Evolutionary conservation across 139 green algal genomes (phyloP), one percentile per base, ranked within the genome.

Genomic region (Chlamydomonas eustigma): DNA sequence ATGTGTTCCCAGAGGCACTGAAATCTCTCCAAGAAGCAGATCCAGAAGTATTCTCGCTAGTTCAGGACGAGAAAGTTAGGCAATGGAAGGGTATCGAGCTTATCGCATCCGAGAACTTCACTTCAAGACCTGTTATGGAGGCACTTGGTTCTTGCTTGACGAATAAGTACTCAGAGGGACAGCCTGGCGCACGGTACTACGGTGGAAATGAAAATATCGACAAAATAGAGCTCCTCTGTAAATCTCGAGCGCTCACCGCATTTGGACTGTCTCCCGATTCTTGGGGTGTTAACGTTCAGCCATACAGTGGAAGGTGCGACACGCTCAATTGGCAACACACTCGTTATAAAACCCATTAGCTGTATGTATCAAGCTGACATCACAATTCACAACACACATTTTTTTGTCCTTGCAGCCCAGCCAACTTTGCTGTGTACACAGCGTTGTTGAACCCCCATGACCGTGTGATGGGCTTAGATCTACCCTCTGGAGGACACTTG

Each of bases 361-460:
- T n/a, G n/a, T n/a, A n/a, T n/a, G n/a, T n/a, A n/a, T n/a, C n/a
- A n/a, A n/a, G n/a, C n/a, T n/a, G n/a, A n/a, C n/a, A n/a, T n/a
- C n/a, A n/a, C n/a, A n/a, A n/a, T n/a, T n/a, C n/a, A n/a, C n/a
- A n/a, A n/a, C n/a, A n/a, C n/a, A n/a, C n/a, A n/a, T n/a, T n/a
- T n/a, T n/a, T n/a, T n/a, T n/a, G n/a, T n/a, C n/a, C 44, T 12
- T 52, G 78, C 86, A 92, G 88, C 69, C 94, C 95, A n/a, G 95
- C 95, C 39, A 99, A 99, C 85, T 97, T 98, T 85, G 95, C 95
- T 0, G 95, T 98, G 2, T 99, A 98, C 92, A 98, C 94, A 36
- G 96, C 93, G 28, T 86, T 99, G 77, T 90, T 98, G 12, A 86
- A 98, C 39, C 96, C 96, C 0, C 94, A 98, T 76, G 96, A 99